Percentiles rank a stretch among this genome's conserved stretches.
These are phyloP conservation scores for Kalaharituber pfeilii DNA, from an alignment of 2,329 filamentous ascomycete genomes.

Conservation along the genomic window DNA sequence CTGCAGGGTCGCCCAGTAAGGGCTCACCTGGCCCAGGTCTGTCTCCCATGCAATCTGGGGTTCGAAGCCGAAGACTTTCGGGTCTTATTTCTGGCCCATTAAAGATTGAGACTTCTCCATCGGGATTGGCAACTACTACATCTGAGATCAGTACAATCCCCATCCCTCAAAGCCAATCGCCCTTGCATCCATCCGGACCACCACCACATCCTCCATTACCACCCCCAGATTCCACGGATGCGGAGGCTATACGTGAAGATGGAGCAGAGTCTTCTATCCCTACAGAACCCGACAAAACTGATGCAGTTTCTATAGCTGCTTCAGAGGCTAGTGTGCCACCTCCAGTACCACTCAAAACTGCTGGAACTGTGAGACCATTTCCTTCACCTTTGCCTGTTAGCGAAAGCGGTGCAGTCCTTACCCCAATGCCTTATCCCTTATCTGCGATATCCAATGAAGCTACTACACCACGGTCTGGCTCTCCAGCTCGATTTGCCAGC, in stretches of 20 bases:
- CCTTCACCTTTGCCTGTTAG: conserved; percentile 8
- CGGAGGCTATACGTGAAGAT: neutral
- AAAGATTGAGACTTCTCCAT: neutral
- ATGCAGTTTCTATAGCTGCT: neutral
- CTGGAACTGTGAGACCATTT: neutral
- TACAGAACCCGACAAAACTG: neutral
- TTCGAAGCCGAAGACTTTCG: conserved; percentile 62
- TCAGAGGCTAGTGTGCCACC: neutral
- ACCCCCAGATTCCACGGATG: conserved; percentile 4
- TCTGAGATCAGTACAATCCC: conserved; percentile 19
- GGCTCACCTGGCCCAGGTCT: conserved; percentile 22
- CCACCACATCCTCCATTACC: conserved; percentile 11
- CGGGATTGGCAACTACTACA: neutral
- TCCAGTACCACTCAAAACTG: neutral
- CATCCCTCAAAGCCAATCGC: conserved; percentile 18
- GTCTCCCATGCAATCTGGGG: conserved; percentile 29
- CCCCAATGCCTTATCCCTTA: conserved; percentile 4
- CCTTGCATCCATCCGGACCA: conserved; percentile 15
- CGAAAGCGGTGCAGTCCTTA: conserved; percentile 9
- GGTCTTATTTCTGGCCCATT: conserved; percentile 43
- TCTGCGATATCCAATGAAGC: neutral
- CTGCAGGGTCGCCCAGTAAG: conserved; percentile 23
- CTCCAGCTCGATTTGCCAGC: conserved; percentile 32
- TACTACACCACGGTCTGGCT: conserved; percentile 30
- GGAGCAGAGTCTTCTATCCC: too few relatives aligned